These are phyloP conservation scores for Sutorius australiensis DNA, from an alignment of 768 basidiomycete genomes.

Conservation along the genomic window DNA sequence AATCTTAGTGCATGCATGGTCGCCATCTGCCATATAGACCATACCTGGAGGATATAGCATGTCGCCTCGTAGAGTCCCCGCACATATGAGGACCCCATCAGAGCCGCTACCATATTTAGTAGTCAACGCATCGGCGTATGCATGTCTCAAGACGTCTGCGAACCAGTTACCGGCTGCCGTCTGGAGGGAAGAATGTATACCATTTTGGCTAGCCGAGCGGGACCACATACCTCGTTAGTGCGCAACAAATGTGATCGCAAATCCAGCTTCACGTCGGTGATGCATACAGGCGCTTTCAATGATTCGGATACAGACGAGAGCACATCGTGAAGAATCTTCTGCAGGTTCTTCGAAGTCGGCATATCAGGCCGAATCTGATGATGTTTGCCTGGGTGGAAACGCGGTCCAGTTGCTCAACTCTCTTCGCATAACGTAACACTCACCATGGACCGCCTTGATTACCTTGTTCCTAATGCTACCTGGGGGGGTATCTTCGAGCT, in stretches of 20 bases:
- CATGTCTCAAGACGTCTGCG: slow-evolving; percentile 77
- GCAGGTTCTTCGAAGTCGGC: slow-evolving; percentile 52
- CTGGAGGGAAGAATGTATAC: slow-evolving; percentile 31
- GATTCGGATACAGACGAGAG: slow-evolving; percentile 67
- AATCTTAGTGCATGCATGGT: background rate
- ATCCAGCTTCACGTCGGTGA: slow-evolving; percentile 62
- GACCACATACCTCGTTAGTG: slow-evolving; percentile 54
- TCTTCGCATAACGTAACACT: slow-evolving; percentile 1
- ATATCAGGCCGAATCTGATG: slow-evolving; percentile 59
- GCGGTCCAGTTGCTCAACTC: background rate
- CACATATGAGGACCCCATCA: slow-evolving; percentile 78
- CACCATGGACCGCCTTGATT: slow-evolving; percentile 61
- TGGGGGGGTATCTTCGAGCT: slow-evolving; percentile 53
- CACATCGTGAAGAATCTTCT: slow-evolving; percentile 55
- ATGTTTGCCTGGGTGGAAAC: slow-evolving; percentile 51
- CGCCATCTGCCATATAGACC: background rate
- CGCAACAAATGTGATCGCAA: slow-evolving; percentile 73
- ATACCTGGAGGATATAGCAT: slow-evolving; percentile 78
- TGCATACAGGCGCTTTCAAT: slow-evolving; percentile 74
- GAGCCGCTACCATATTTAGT: slow-evolving; percentile 59
- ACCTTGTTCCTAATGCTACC: slow-evolving; percentile 64
- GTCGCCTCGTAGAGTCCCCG: slow-evolving; percentile 84
- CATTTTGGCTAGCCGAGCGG: background rate
- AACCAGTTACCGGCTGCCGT: slow-evolving; percentile 78
- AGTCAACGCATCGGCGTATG: slow-evolving; percentile 70